Conservation (phyloP, 2,329 filamentous ascomycete species). For the Xylaria sp. region DNA sequence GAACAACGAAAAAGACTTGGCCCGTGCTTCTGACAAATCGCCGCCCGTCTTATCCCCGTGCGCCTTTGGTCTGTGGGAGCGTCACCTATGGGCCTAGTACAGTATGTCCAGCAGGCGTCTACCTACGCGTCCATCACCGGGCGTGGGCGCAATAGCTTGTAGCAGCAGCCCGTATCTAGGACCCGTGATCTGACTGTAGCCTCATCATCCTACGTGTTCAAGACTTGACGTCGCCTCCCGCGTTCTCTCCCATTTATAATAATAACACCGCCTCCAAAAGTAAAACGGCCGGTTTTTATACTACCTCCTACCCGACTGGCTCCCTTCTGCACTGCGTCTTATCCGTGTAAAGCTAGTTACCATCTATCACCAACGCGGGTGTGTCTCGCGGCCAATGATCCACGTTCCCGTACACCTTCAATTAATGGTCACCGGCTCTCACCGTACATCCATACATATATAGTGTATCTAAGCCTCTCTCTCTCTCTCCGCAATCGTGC, state of each 20-base stretch:
- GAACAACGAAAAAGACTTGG: not conserved
- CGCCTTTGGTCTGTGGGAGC: not conserved
- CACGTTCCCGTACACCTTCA: not conserved
- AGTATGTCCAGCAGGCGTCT: no score
- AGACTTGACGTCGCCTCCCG: not conserved
- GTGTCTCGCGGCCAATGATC: constrained; percentile 1
- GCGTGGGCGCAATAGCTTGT: not conserved
- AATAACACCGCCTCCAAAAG: not conserved
- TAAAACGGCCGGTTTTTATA: not conserved
- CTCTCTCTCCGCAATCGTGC: constrained; percentile 21
- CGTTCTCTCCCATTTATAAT: constrained; percentile 1
- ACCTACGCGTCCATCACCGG: not conserved
- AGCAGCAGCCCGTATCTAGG: constrained; percentile 2
- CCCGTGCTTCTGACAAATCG: constrained; percentile 18
- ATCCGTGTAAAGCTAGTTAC: not conserved
- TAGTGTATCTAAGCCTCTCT: constrained; percentile 19
- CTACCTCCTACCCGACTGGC: no score
- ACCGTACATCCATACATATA: not conserved
- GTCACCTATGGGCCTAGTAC: no score
- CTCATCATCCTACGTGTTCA: constrained; percentile 4
- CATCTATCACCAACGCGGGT: not conserved
- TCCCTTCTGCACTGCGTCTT: no score
- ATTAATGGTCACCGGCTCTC: not conserved
- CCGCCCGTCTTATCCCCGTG: not conserved
- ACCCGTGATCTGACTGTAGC: constrained; percentile 17